Conservation (phyloP, 352 stramenopile species). For the Pythium dissotocum region DNA sequence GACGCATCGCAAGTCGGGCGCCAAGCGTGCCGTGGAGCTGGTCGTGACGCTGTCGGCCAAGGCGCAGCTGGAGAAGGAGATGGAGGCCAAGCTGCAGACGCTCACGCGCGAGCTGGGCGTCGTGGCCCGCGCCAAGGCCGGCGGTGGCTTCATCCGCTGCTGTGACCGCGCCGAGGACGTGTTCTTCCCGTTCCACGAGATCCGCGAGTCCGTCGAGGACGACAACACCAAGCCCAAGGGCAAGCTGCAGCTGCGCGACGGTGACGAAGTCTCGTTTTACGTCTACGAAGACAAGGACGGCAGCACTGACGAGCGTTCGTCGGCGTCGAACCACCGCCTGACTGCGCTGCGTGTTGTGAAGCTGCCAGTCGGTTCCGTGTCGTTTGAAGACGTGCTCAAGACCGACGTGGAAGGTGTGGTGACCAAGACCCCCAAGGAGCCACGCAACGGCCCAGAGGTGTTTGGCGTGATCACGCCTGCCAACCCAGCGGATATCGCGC, state of each 20-base stretch:
- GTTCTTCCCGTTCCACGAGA: constrained; percentile 73
- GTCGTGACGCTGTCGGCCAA: constrained; percentile 54
- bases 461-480: constrained; percentile 53
- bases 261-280: constrained; percentile 80
- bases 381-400: constrained; percentile 63
- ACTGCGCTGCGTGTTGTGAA: constrained; percentile 74
- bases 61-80: constrained; percentile 67
- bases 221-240: constrained; percentile 28
- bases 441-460: constrained; percentile 57
- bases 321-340: constrained; percentile 28
- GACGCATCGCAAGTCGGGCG: constrained; percentile 64
- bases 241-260: constrained; percentile 43
- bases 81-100: constrained; percentile 58
- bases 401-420: constrained; percentile 62
- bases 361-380: constrained; percentile 51
- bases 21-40: constrained; percentile 68
- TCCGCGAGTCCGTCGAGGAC: constrained; percentile 37
- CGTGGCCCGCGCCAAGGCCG: constrained; percentile 58
- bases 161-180: constrained; percentile 65
- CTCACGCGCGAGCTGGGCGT: constrained; percentile 62
- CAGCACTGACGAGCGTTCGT: constrained; percentile 31
- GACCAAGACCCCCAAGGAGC: constrained; percentile 64
- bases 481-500: constrained; percentile 10
- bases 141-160: constrained; percentile 74
- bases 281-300: constrained; percentile 71